These are phyloP conservation scores for Ogataea angusta DNA, from an alignment of 805 yeast genomes.

Conservation along the genomic window DNA sequence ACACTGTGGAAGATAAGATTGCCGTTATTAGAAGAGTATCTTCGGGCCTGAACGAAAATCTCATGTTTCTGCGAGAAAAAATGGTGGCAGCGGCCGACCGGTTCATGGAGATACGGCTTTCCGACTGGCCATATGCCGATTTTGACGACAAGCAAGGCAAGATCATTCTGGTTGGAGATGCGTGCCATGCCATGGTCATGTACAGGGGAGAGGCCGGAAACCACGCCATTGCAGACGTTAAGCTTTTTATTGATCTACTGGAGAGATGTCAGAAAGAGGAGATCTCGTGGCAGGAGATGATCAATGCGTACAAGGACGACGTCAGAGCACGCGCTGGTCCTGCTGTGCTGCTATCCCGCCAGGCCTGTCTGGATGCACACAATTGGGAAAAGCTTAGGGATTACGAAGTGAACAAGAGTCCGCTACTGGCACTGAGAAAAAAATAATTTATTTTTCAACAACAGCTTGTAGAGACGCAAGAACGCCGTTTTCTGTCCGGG, in stretches of 20 bases:
- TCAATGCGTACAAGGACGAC: slow-evolving; percentile 7
- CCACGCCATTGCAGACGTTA: slow-evolving; percentile 22
- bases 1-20: slow-evolving; percentile 9
- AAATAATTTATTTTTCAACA: slow-evolving; percentile 2
- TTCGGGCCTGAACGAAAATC: slow-evolving; percentile 6
- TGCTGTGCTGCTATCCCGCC: slow-evolving; percentile 26
- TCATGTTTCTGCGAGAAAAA: slow-evolving; percentile 12
- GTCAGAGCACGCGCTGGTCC: slow-evolving; percentile 13
- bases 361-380: slow-evolving; percentile 31
- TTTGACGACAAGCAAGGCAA: slow-evolving; percentile 22
- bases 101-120: slow-evolving; percentile 13
- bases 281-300: slow-evolving; percentile 7
- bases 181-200: slow-evolving; percentile 35
- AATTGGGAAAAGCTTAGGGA: slow-evolving; percentile 19
- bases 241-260: slow-evolving; percentile 10
- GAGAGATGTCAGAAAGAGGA: slow-evolving; percentile 2
- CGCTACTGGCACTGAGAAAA: slow-evolving; percentile 16
- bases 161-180: slow-evolving; percentile 34
- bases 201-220: slow-evolving; percentile 22
- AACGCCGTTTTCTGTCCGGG: slow-evolving; percentile 12
- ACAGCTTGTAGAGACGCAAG: slow-evolving; percentile 6
- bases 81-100: slow-evolving; percentile 3
- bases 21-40: slow-evolving; percentile 10
- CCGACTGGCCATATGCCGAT: slow-evolving; percentile 18
- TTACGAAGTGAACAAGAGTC: slow-evolving; percentile 17